Conservation (phyloP, 805 yeast species). For the Kregervanrija fluxuum region DNA sequence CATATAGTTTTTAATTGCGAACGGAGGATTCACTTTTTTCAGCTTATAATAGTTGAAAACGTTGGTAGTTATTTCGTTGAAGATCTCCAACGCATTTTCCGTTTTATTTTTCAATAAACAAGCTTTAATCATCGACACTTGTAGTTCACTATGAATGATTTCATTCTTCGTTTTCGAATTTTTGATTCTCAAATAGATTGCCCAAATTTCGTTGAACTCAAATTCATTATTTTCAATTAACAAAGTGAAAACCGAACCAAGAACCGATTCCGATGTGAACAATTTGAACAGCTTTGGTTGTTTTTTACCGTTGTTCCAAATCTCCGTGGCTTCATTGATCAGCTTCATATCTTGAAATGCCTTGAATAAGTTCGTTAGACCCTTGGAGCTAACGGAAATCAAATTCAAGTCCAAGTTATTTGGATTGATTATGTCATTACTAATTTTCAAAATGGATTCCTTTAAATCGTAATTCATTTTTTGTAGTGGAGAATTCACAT, state of each 20-base stretch:
- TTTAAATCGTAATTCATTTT: conserved; percentile 39
- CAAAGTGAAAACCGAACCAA: conserved; percentile 64
- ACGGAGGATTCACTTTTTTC: conserved; percentile 17
- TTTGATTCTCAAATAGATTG: conserved; percentile 38
- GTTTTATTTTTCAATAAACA: conserved; percentile 57
- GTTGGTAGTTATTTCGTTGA: conserved; percentile 49
- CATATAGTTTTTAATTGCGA: conserved; percentile 40
- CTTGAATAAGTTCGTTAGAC: conserved; percentile 49
- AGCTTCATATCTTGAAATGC: conserved; percentile 53
- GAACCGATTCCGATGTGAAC: conserved; percentile 56
- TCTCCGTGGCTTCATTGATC: conserved; percentile 51
- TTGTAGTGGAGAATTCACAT: conserved; percentile 41
- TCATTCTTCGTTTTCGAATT: conserved; percentile 19
- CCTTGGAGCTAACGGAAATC: conserved; percentile 37
- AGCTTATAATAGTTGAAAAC: conserved; percentile 29
- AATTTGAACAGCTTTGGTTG: conserved; percentile 30
- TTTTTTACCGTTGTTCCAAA: conserved; percentile 60
- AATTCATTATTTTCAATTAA: conserved; percentile 52
- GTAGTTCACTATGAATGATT: conserved; percentile 38
- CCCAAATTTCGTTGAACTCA: conserved; percentile 50
- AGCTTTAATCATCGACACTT: conserved; percentile 67
- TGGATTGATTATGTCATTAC: conserved; percentile 34
- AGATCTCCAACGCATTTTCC: conserved; percentile 53
- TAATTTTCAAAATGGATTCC: conserved; percentile 36
- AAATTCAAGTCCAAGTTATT: conserved; percentile 18